Percentiles rank a stretch among this genome's conserved stretches.
Evolutionary conservation across 2,329 filamentous ascomycete species (phyloP).

Genomic region (Sporothrix brasiliensis): DNA sequence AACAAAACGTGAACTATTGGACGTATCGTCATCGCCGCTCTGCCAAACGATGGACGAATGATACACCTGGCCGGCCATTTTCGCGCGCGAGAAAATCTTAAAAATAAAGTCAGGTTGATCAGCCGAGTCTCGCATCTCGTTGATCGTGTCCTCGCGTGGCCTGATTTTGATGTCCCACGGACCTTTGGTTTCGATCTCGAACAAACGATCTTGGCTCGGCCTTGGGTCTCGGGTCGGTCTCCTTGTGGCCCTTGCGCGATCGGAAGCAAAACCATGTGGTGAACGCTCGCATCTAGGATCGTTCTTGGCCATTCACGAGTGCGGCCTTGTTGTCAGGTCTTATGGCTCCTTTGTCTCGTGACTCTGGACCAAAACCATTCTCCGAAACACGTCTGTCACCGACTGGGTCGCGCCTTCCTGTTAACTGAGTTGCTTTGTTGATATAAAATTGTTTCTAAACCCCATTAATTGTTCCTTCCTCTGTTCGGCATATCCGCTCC

Average conservation of each 20-base stretch:
- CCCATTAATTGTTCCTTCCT: not conserved
- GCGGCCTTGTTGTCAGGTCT: not conserved
- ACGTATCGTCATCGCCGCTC: not conserved
- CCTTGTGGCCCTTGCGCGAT: not conserved
- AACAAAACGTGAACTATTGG: not conserved
- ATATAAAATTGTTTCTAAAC: slow-evolving; percentile 13
- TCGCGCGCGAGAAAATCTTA: not conserved
- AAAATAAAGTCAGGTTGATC: not conserved
- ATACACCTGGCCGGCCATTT: not conserved
- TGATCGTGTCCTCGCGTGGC: not conserved
- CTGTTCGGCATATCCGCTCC: not conserved
- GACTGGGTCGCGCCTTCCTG: slow-evolving; percentile 1
- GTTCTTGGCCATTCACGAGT: too few species aligned
- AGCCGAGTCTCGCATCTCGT: not conserved
- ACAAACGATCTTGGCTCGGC: slow-evolving; percentile 1
- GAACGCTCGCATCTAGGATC: not conserved
- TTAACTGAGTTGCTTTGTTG: not conserved
- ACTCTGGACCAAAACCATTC: not conserved
- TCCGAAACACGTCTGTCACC: not conserved
- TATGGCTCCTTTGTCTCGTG: not conserved
- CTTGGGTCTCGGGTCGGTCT: slow-evolving; percentile 7
- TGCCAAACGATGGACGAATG: not conserved
- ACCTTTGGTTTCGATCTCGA: not conserved
- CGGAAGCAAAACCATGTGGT: not conserved
- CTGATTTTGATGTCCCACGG: slow-evolving; percentile 2